Conservation (phyloP, 345 rosid species). For the Eucalyptus brandiana region DNA sequence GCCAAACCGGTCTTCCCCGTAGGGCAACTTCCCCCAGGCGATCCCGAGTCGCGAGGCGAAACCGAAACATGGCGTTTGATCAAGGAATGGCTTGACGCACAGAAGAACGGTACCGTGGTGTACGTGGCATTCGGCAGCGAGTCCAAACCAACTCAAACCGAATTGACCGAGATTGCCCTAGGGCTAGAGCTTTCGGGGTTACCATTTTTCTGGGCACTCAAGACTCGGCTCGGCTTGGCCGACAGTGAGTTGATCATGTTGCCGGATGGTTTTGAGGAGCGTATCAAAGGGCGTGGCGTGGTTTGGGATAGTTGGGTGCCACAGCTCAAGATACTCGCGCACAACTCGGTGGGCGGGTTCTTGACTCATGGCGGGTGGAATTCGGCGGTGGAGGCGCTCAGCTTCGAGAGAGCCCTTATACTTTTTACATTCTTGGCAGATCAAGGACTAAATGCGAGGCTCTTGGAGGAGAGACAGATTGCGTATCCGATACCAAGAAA, state of each 20-base stretch:
- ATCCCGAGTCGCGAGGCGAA: neutral
- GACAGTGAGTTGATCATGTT: slow-evolving; percentile 4
- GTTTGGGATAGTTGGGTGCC: slow-evolving; percentile 25
- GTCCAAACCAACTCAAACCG: slow-evolving; percentile 10
- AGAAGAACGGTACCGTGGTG: neutral
- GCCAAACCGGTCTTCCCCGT: slow-evolving; percentile 26
- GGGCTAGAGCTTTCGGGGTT: slow-evolving; percentile 21
- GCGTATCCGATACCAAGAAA: slow-evolving; percentile 2
- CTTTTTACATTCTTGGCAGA: neutral
- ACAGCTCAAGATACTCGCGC: slow-evolving; percentile 13
- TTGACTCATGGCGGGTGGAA: slow-evolving; percentile 18
- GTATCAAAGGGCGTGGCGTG: slow-evolving; percentile 9
- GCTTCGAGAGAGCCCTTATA: neutral
- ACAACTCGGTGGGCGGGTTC: slow-evolving; percentile 21
- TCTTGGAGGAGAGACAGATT: slow-evolving; percentile 4
- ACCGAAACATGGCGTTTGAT: slow-evolving; percentile 6
- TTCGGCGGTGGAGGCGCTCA: slow-evolving; percentile 7
- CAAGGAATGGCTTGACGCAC: slow-evolving; percentile 14
- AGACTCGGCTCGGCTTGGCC: neutral
- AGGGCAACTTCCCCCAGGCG: slow-evolving; percentile 23
- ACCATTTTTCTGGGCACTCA: slow-evolving; percentile 26
- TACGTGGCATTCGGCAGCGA: slow-evolving; percentile 28
- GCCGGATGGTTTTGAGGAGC: slow-evolving; percentile 20
- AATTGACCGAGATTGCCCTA: slow-evolving; percentile 10
- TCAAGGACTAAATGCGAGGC: slow-evolving; percentile 16